phyloP scores from a whole-genome alignment of 108 stramenopile genomes.

The Cylindrotheca closterium region DNA sequence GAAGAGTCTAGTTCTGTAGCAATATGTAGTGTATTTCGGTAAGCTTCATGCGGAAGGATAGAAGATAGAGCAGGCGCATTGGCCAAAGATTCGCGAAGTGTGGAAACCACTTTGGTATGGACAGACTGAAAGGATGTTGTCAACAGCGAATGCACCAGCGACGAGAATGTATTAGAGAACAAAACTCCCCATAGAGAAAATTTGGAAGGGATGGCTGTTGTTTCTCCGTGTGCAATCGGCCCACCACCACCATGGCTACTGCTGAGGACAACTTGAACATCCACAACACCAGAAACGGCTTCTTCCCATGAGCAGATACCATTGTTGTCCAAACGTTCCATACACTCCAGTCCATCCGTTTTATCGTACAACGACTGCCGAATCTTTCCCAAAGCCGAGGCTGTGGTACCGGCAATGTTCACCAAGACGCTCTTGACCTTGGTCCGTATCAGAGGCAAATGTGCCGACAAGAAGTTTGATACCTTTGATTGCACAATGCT shows the following conservation, averaged over 20 bases:
- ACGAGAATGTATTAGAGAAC: slow-evolving; percentile 83
- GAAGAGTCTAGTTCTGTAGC: slow-evolving; percentile 74
- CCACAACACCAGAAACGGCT: slow-evolving; percentile 73
- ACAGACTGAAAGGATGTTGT: slow-evolving; percentile 85
- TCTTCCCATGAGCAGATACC: slow-evolving; percentile 79
- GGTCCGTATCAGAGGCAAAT: slow-evolving; percentile 79
- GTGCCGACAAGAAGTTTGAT: slow-evolving; percentile 78
- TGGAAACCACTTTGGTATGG: slow-evolving; percentile 70
- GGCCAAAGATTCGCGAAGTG: slow-evolving; percentile 70
- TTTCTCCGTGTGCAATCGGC: neutral
- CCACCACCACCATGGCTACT: slow-evolving; percentile 39
- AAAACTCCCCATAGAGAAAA: slow-evolving; percentile 86
- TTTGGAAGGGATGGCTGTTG: slow-evolving; percentile 7
- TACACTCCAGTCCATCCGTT: slow-evolving; percentile 79
- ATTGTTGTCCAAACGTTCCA: slow-evolving; percentile 35
- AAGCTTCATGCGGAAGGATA: slow-evolving; percentile 85
- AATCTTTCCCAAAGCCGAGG: slow-evolving; percentile 79
- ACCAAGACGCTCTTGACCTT: slow-evolving; percentile 79
- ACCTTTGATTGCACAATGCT: slow-evolving; percentile 59
- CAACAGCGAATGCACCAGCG: slow-evolving; percentile 81
- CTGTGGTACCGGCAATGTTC: slow-evolving; percentile 84
- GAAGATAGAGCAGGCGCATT: slow-evolving; percentile 73
- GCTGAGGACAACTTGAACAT: slow-evolving; percentile 52
- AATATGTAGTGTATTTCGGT: slow-evolving; percentile 81
- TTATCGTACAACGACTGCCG: slow-evolving; percentile 87